Percentiles rank a stretch among this genome's conserved stretches.
Evolutionary conservation across 352 stramenopile species (phyloP).

Genomic region (Peronospora farinosa): DNA sequence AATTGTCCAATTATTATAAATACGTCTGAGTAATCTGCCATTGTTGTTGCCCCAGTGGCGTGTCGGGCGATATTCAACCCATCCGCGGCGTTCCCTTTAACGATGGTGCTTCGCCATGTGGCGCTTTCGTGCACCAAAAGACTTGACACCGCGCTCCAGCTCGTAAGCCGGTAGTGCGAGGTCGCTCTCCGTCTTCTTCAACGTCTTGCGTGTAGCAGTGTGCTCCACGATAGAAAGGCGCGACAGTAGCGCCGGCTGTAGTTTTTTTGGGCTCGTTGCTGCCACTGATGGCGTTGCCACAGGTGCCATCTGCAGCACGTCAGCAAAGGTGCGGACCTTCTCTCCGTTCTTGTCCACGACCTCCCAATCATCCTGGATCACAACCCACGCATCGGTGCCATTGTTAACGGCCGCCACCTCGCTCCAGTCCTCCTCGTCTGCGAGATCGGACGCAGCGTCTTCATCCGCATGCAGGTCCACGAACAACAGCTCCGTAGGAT

Average conservation of each 20-base stretch:
- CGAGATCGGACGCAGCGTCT: conserved; percentile 21
- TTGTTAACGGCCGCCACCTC: conserved; percentile 30
- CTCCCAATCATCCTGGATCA: conserved; percentile 72
- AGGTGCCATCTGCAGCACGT: conserved; percentile 34
- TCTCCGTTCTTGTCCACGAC: conserved; percentile 48
- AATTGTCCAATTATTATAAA: conserved; percentile 26
- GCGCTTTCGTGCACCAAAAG: conserved; percentile 52
- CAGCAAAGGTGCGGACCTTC: conserved; percentile 49
- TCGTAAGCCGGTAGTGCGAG: conserved; percentile 18
- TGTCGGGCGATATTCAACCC: conserved; percentile 5
- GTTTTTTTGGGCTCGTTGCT: background rate
- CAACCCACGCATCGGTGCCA: conserved; percentile 36
- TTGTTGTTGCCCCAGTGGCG: conserved; percentile 9
- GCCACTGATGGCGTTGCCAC: background rate
- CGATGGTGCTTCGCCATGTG: conserved; percentile 33
- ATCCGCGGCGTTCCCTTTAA: conserved; percentile 14
- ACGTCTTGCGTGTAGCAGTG: conserved; percentile 6
- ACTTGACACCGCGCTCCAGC: conserved; percentile 42
- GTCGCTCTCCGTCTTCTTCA: conserved; percentile 20
- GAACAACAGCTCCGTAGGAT: conserved; percentile 26
- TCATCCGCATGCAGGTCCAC: conserved; percentile 36
- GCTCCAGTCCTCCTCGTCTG: conserved; percentile 54
- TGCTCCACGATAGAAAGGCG: conserved; percentile 23
- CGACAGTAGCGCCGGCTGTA: conserved; percentile 11
- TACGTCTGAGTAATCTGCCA: conserved; percentile 12